Base-by-base conservation (phyloP, 2,329 filamentous ascomycete species). In the Alternaria gaisen region DNA sequence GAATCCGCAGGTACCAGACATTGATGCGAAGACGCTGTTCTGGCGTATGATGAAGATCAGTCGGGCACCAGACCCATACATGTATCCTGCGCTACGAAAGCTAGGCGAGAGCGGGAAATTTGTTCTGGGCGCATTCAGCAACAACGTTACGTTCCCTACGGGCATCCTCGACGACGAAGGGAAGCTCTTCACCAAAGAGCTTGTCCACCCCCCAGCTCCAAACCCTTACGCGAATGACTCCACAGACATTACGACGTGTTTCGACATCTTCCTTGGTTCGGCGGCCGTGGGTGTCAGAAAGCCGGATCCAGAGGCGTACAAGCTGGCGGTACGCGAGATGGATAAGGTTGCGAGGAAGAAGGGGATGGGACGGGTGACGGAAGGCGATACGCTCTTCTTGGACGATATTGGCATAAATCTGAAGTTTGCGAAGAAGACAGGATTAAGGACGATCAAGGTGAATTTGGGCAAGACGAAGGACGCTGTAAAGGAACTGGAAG, bases 351-450 rank as follows among this genome's bases (percentile, higher is more conserved):
- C 89, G 1, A 83, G 80, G 72, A 78, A 82, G 24, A 87, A 87
- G 76, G 81, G 83, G 4, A 78, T 77, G 16, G 79, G 81, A 6
- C 82, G 84, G 0, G 82, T 96, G 9, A 77, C 81, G 57, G 81
- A 90, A 0, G 81, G 81, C 0, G 92, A 97, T 56, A 83, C 97
- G 44, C 80, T 97, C 5, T 99, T 99, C 76, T 80, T 97, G 51
- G 95, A 97, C 76, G 94, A 97, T 71, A 97, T 99, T 76, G 95
- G 95, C 2, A 89, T 94, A 79, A 99, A 99, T 76, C 79, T 98
- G 59, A 95, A 94, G 82, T 90, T 86, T 44, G 95, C 89, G 1
- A 91, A 85, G 79, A 85, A 84, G 50, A 82, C 88, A 22, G 94
- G 94, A 0, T 90, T 98, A 77, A 80, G 85, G 57, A 98, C 94